A percentile compares a stretch with the other conserved stretches of the same genome.
Evolutionary conservation across 192 early-diverging fungal species (phyloP).

Genomic region (Dissophora globulifera): DNA sequence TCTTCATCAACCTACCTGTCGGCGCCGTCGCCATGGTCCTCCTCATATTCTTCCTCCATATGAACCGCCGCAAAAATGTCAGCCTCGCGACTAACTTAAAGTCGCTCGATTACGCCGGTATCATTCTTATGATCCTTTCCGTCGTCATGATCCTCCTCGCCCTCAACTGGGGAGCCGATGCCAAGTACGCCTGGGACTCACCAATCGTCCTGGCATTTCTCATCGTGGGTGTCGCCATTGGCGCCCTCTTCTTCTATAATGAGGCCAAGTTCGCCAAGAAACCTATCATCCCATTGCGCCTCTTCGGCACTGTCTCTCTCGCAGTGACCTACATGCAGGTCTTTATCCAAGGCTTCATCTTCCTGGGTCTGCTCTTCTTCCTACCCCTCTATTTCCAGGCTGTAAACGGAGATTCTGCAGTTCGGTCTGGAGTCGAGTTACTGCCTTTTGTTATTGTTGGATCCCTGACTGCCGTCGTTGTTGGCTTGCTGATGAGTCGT

Average conservation of each 20-base stretch:
- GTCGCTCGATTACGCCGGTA: constrained; percentile 36
- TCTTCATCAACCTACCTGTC: constrained; percentile 87
- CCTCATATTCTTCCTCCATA: constrained; percentile 41
- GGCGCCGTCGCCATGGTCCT: constrained; percentile 54
- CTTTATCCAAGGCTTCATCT: constrained; percentile 72
- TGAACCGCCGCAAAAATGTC: constrained; percentile 51
- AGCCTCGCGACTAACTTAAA: constrained; percentile 45
- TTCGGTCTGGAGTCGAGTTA: constrained; percentile 75
- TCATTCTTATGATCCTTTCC: constrained; percentile 59
- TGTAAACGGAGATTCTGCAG: constrained; percentile 76
- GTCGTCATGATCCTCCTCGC: constrained; percentile 74
- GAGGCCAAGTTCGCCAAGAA: constrained; percentile 75
- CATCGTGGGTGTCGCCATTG: constrained; percentile 62
- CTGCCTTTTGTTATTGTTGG: constrained; percentile 75
- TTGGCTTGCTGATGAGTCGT: constrained; percentile 40
- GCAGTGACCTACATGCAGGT: constrained; percentile 67
- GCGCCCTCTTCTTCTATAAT: constrained; percentile 68
- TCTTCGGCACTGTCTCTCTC: constrained; percentile 71
- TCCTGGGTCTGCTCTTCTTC: constrained; percentile 75
- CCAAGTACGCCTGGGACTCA: constrained; percentile 74
- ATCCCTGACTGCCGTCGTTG: constrained; percentile 9
- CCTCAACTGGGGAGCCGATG: constrained; percentile 76
- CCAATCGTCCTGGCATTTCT: constrained; percentile 65
- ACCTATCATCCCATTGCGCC: constrained; percentile 79
- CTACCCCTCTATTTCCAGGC: constrained; percentile 85